Evolutionary conservation across 257 asterid species (phyloP).

Genomic region (Solanum medicagineum): DNA sequence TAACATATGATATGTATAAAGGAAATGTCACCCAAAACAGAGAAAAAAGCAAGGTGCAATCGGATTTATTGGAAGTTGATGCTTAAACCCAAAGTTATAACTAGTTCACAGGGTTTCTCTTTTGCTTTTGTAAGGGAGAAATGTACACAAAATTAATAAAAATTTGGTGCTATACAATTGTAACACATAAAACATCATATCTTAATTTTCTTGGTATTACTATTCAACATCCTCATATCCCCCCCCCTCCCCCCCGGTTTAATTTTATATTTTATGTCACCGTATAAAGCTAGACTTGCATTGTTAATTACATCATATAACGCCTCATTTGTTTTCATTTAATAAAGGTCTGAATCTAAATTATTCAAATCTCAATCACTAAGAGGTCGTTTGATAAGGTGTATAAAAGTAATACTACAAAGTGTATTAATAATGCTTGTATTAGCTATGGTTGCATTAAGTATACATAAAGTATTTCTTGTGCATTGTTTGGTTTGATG

Average conservation of each 20-base stretch:
- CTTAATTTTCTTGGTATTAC: background rate
- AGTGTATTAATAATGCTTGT: no score
- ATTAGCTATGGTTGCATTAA: no score
- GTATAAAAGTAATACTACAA: no score
- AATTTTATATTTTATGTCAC: background rate
- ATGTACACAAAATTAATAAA: background rate
- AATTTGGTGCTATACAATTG: background rate
- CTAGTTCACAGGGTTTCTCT: background rate
- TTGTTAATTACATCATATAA: background rate
- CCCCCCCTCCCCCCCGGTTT: background rate
- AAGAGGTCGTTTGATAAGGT: background rate
- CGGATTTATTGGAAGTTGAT: background rate
- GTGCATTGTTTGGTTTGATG: no score
- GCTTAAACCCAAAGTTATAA: background rate
- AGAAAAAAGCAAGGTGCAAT: background rate
- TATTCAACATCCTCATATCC: background rate
- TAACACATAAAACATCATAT: background rate
- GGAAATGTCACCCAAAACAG: background rate
- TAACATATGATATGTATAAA: background rate
- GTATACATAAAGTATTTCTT: no score
- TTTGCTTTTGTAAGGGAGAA: background rate
- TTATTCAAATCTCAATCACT: background rate
- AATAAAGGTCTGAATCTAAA: background rate
- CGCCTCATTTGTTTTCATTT: background rate
- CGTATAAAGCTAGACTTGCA: background rate